phyloP scores from a whole-genome alignment of 2,329 filamentous ascomycete genomes.

The Ophiocordyceps unilateralis region DNA sequence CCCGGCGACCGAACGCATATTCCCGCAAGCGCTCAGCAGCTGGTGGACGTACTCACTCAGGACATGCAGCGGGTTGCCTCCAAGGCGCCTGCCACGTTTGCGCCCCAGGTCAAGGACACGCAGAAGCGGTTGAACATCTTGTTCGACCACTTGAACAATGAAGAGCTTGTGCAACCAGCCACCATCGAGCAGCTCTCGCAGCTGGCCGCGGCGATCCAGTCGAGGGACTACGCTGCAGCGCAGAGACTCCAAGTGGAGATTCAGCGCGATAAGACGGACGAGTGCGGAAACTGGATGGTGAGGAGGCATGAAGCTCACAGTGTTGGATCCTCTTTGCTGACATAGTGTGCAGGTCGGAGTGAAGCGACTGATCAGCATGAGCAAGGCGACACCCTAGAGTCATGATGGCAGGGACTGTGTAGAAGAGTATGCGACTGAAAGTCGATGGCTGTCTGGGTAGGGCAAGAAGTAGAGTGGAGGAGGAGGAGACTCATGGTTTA shows the following conservation, averaged over 20 bases:
- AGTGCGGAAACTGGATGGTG: constrained; percentile 81
- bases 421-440: background rate
- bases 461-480: no score
- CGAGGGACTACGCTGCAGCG: constrained; percentile 52
- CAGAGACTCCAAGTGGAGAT: constrained; percentile 56
- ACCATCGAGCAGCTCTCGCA: constrained; percentile 52
- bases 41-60: constrained; percentile 64
- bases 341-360: constrained; percentile 43
- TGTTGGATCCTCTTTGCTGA: constrained; percentile 19
- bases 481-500: no score
- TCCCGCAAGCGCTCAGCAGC: constrained; percentile 52
- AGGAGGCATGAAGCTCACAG: constrained; percentile 13
- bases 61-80: constrained; percentile 83
- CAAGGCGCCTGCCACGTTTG: constrained; percentile 73
- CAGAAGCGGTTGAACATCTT: constrained; percentile 82
- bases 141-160: constrained; percentile 96
- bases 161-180: constrained; percentile 68
- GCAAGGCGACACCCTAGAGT: constrained; percentile 47
- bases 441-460: background rate
- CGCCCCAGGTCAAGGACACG: constrained; percentile 79
- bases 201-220: constrained; percentile 48
- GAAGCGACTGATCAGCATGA: constrained; percentile 65
- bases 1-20: constrained; percentile 84
- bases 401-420: background rate
- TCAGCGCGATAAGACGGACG: constrained; percentile 58